These are phyloP conservation scores for Kwoniella heveanensis DNA, from an alignment of 768 basidiomycete genomes.

Conservation along the genomic window DNA sequence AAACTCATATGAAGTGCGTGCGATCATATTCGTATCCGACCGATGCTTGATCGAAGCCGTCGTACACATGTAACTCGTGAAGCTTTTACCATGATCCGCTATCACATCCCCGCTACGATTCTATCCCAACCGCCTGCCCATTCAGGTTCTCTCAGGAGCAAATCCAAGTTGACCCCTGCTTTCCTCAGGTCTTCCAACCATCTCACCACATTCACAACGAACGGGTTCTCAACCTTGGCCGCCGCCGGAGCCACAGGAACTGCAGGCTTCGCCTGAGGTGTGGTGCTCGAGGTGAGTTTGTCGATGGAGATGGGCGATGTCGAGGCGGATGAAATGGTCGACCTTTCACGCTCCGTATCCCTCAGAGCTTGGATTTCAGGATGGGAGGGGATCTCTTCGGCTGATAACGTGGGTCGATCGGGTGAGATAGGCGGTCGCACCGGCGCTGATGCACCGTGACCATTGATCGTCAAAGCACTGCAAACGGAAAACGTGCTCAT, in stretches of 20 bases:
- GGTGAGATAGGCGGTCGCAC: background rate
- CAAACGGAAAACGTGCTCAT: background rate
- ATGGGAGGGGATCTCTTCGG: background rate
- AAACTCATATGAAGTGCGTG: too few species aligned
- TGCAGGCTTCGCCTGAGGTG: conserved; percentile 8
- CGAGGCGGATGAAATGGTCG: background rate
- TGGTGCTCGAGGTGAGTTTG: conserved; percentile 6
- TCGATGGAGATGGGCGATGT: conserved; percentile 12
- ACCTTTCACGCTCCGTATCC: background rate
- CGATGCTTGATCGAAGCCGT: too few species aligned
- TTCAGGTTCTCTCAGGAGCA: conserved; percentile 41
- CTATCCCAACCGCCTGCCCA: conserved; percentile 41
- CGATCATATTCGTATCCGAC: too few species aligned
- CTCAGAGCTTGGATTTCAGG: background rate
- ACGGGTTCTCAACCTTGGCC: conserved; percentile 1
- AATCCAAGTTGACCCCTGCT: conserved; percentile 32
- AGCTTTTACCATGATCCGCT: too few species aligned
- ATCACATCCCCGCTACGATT: conserved; percentile 27
- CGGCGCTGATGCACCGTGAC: background rate
- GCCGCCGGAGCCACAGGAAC: background rate
- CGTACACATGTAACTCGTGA: too few species aligned
- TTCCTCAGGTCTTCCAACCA: conserved; percentile 32
- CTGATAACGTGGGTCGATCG: background rate
- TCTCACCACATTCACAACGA: conserved; percentile 1
- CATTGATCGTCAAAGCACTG: background rate